Evolutionary conservation across 768 basidiomycete genomes (phyloP).

Genomic region (Sistotremastrum suecicum): DNA sequence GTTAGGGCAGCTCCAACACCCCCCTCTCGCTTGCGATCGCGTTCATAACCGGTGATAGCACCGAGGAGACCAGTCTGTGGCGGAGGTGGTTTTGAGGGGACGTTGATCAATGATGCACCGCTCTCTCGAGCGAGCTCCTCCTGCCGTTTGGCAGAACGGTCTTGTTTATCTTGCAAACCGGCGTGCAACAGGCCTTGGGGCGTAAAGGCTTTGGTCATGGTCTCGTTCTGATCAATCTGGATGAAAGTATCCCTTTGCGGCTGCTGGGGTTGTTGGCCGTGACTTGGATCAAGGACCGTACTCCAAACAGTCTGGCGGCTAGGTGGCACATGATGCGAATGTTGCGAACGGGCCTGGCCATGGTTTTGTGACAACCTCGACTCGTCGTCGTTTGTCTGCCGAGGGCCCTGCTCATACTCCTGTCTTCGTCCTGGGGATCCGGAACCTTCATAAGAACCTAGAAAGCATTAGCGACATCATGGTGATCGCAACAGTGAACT

Average conservation of each 20-base stretch:
- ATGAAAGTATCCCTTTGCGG: slow-evolving; percentile 48
- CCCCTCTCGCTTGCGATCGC: slow-evolving; percentile 87
- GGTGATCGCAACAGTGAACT: too few species aligned
- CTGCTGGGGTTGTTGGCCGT: slow-evolving; percentile 23
- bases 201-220: slow-evolving; percentile 86
- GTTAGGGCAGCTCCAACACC: slow-evolving; percentile 91
- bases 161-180: slow-evolving; percentile 90
- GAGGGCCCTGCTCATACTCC: too few species aligned
- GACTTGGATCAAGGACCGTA: slow-evolving; percentile 66
- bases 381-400: too few species aligned
- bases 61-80: slow-evolving; percentile 93
- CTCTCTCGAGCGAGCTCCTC: slow-evolving; percentile 88
- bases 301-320: slow-evolving; percentile 75
- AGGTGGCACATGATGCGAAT: slow-evolving; percentile 32
- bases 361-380: slow-evolving; percentile 18
- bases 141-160: slow-evolving; percentile 88
- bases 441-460: too few species aligned
- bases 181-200: slow-evolving; percentile 91
- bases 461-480: too few species aligned
- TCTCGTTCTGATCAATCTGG: slow-evolving; percentile 61
- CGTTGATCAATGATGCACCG: slow-evolving; percentile 86
- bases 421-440: too few species aligned
- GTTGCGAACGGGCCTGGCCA: slow-evolving; percentile 40
- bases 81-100: slow-evolving; percentile 88
- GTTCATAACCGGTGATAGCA: slow-evolving; percentile 89